Percentiles rank a stretch among this genome's conserved stretches.
Conservation (phyloP, 1,284 basidiomycete species). For the Rhizopogon parksii region DNA sequence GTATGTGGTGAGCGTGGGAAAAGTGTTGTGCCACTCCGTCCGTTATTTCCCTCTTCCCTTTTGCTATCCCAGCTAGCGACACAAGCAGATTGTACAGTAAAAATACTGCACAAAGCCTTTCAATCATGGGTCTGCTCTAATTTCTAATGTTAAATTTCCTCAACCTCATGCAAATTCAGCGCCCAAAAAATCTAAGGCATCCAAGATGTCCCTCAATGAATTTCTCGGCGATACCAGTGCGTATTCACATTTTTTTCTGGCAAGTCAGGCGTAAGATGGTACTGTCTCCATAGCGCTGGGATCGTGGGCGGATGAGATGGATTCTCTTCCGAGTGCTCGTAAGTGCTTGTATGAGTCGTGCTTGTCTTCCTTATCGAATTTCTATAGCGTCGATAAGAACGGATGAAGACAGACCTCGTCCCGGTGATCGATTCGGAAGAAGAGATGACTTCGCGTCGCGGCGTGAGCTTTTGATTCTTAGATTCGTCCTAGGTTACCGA, state of each 20-base stretch:
- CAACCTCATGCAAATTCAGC: conserved; percentile 37
- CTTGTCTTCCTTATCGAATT: conserved; percentile 12
- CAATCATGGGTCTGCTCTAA: conserved; percentile 22
- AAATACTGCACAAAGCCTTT: conserved; percentile 11
- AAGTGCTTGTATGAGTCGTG: conserved; percentile 2
- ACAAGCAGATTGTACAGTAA: conserved; percentile 5
- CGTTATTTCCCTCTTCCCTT: conserved; percentile 21
- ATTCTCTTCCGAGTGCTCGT: conserved; percentile 69
- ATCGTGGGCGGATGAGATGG: conserved; percentile 98
- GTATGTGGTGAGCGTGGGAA: conserved; percentile 24
- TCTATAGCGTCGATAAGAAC: conserved; percentile 51
- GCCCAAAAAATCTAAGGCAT: conserved; percentile 70
- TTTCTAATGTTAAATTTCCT: not conserved
- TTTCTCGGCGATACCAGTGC: conserved; percentile 80
- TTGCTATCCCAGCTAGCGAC: conserved; percentile 12
- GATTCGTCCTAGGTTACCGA: conserved; percentile 6
- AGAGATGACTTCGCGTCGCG: conserved; percentile 59
- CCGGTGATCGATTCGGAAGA: conserved; percentile 47
- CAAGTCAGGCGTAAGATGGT: conserved; percentile 14
- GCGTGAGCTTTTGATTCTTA: conserved; percentile 36
- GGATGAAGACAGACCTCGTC: conserved; percentile 46
- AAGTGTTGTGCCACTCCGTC: not conserved
- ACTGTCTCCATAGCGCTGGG: conserved; percentile 52
- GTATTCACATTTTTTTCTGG: conserved; percentile 28
- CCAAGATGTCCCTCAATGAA: conserved; percentile 87